Evolutionary conservation across 176 grass and related monocot genomes (phyloP), one percentile per base, ranked within the genome.

Genomic region (Rhynchospora breviuscula): DNA sequence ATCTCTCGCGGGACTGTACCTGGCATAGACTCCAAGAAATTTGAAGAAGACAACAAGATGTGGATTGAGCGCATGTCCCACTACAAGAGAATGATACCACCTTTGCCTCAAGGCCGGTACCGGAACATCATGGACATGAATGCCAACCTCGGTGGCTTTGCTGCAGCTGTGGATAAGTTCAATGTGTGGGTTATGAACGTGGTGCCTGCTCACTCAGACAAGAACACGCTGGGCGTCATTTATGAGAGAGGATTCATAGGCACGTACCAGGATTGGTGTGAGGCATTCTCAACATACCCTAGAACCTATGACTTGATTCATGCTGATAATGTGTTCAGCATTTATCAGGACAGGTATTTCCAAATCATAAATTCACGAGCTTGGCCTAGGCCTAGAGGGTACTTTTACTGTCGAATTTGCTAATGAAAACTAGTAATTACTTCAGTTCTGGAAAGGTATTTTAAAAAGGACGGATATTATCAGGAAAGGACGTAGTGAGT

Each of bases 51-150:
- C 87, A 94, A 84, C 66, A 90, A 84, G 43, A 15, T 94, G 89
- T 98, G 95, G 95, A 88, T 90, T 17, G 87, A 98, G 66, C 85
- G 95, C 58, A 40, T 91, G 40, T 47, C 84, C 0, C 83, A 94
- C 89, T 98, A 98, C 79, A 91, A 94, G 75, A 88, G 66, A 25
- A 84, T 76, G 45, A 88, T 89, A 65, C 79, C 79, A 2, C 90
- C 92, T 67, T 58, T 98, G 54, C 63, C 86, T 25, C 77, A 93
- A 79, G 91, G 86, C 46, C 72, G 90, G 74, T 98, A 94, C 73
- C 88, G 95, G 69, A 98, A 98, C 83, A 81, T 98, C 56, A 94
- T 98, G 95, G 95, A 98, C 86, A 98, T 98, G 95, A 98, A 94
- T 3, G 92, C 95, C 0, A 93, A 98, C 78, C 53, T 98, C 44